A percentile compares a stretch with the other conserved stretches of the same genome.
phyloP scores from a whole-genome alignment of 352 stramenopile genomes.

The Thalassiosira mediterranea region DNA sequence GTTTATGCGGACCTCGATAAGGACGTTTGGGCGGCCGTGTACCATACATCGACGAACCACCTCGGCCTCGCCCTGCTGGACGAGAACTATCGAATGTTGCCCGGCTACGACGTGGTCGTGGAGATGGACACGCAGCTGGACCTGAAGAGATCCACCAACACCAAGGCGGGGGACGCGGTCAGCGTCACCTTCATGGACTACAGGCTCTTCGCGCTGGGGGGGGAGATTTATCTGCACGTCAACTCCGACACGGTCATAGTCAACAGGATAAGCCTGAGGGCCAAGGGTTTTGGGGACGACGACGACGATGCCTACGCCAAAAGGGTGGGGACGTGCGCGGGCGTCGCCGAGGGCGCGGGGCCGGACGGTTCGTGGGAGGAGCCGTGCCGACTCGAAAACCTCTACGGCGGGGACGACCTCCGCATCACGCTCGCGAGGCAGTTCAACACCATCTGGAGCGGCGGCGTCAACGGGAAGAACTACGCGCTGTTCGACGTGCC shows the following conservation, averaged over 20 bases:
- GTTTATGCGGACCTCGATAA: conserved; percentile 27
- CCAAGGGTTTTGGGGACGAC: conserved; percentile 15
- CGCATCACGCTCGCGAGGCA: conserved; percentile 21
- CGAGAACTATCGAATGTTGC: conserved; percentile 37
- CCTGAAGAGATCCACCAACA: conserved; percentile 22
- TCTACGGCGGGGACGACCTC: conserved; percentile 39
- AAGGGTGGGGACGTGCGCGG: too few species aligned
- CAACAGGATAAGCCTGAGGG: conserved; percentile 23
- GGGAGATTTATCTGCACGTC: conserved; percentile 49
- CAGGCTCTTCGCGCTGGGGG: conserved; percentile 47
- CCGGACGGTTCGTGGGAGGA: conserved; percentile 11
- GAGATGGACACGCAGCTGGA: conserved; percentile 37
- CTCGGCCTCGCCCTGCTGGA: conserved; percentile 56
- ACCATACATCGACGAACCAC: conserved; percentile 41
- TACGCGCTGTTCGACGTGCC: conserved; percentile 41
- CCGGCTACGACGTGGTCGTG: conserved; percentile 44
- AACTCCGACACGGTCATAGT: conserved; percentile 31
- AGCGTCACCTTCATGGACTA: conserved; percentile 51
- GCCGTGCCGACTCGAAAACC: conserved; percentile 31
- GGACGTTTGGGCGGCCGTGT: conserved; percentile 28
- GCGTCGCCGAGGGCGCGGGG: neutral
- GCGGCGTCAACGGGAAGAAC: conserved; percentile 39
- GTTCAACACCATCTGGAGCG: conserved; percentile 49
- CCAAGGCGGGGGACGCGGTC: neutral
- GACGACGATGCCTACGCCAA: neutral